A percentile compares a stretch with the other conserved stretches of the same genome.
These are phyloP conservation scores for Dispira simplex DNA, from an alignment of 192 early-diverging fungal species.

Conservation along the genomic window DNA sequence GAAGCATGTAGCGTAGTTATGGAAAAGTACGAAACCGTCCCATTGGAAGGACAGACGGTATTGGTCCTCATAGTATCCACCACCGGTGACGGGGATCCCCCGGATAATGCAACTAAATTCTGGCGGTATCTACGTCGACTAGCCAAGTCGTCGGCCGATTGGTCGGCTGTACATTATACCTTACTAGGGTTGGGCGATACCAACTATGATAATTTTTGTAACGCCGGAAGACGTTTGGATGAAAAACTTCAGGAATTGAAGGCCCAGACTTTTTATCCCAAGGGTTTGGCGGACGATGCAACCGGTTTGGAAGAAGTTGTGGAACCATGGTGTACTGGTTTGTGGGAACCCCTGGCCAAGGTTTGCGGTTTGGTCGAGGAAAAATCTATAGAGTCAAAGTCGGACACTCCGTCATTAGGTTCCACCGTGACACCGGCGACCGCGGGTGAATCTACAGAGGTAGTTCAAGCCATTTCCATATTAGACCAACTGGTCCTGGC, in stretches of 20 bases:
- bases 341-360: conserved; percentile 57
- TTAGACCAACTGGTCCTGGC: too few relatives aligned
- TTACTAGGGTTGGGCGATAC: conserved; percentile 78
- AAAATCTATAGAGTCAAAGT: too few relatives aligned
- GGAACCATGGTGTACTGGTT: conserved; percentile 78
- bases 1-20: conserved; percentile 39
- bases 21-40: conserved; percentile 56
- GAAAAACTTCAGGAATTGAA: conserved; percentile 59
- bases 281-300: conserved; percentile 81
- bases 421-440: neutral
- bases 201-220: conserved; percentile 88
- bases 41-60: conserved; percentile 17
- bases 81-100: conserved; percentile 92
- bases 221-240: conserved; percentile 68
- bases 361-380: conserved; percentile 13
- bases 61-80: conserved; percentile 72
- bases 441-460: neutral
- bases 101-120: conserved; percentile 87
- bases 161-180: conserved; percentile 16
- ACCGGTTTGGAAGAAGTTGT: conserved; percentile 81
- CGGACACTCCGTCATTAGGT: too few relatives aligned
- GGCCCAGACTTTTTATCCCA: conserved; percentile 52
- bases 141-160: neutral
- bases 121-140: conserved; percentile 53
- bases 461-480: neutral